These are phyloP conservation scores for Schwanniomyces occidentalis DNA, from an alignment of 805 yeast species.

Conservation along the genomic window DNA sequence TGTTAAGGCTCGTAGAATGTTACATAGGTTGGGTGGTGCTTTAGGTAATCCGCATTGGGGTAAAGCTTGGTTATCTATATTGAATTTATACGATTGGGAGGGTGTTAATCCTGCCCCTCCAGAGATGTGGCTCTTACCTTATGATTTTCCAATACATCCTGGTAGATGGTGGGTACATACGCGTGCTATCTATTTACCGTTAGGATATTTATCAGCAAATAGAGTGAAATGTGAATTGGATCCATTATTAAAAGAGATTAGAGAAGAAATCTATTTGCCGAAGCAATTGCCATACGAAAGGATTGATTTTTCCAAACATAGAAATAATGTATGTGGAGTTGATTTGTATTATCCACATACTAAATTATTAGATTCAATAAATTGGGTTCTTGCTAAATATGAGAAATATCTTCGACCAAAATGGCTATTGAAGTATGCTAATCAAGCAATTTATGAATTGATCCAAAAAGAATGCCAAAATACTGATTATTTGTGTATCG, in stretches of 20 bases:
- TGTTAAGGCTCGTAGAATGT: slow-evolving; percentile 68
- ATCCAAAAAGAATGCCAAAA: slow-evolving; percentile 74
- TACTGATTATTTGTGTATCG: slow-evolving; percentile 82
- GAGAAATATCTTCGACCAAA: slow-evolving; percentile 75
- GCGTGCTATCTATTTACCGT: slow-evolving; percentile 82
- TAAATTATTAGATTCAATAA: slow-evolving; percentile 57
- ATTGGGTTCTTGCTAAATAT: slow-evolving; percentile 59
- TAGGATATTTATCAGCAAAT: slow-evolving; percentile 74
- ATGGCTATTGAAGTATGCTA: slow-evolving; percentile 60
- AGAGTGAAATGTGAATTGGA: slow-evolving; percentile 57
- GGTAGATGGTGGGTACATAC: slow-evolving; percentile 99
- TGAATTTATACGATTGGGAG: slow-evolving; percentile 87
- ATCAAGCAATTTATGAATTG: slow-evolving; percentile 55
- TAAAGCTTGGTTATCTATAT: slow-evolving; percentile 80
- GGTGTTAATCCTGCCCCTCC: slow-evolving; percentile 99
- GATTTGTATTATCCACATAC: slow-evolving; percentile 96
- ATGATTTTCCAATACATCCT: slow-evolving; percentile 81
- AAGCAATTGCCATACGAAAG: slow-evolving; percentile 53
- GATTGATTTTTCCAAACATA: slow-evolving; percentile 67
- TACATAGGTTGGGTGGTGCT: slow-evolving; percentile 84
- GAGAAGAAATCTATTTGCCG: slow-evolving; percentile 71
- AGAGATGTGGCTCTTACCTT: slow-evolving; percentile 88
- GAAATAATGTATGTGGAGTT: slow-evolving; percentile 86
- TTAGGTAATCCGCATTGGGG: slow-evolving; percentile 96
- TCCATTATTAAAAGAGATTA: slow-evolving; percentile 62